Percentiles rank a stretch among this genome's conserved stretches.
Conservation (phyloP, 805 yeast species). For the Wickerhamomyces bisporus region DNA sequence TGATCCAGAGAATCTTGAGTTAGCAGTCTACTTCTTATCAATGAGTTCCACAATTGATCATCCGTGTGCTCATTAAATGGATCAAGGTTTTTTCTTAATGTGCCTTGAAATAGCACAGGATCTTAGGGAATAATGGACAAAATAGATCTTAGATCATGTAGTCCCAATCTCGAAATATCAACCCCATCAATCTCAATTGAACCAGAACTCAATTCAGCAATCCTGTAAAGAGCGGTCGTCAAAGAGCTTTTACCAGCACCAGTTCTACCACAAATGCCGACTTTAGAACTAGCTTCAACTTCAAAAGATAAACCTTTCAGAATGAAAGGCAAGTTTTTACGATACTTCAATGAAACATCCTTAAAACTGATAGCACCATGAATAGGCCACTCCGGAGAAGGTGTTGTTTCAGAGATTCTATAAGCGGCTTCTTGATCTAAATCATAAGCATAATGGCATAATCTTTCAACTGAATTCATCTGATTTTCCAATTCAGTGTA, state of each 20-base stretch:
- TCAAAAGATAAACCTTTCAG: slow-evolving; percentile 38
- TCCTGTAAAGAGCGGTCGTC: slow-evolving; percentile 53
- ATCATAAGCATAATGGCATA: slow-evolving; percentile 57
- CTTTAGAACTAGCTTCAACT: slow-evolving; percentile 43
- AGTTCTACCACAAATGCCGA: slow-evolving; percentile 59
- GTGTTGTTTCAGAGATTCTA: slow-evolving; percentile 32
- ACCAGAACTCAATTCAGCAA: slow-evolving; percentile 55
- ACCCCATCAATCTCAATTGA: slow-evolving; percentile 57
- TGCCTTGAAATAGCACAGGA: slow-evolving; percentile 69
- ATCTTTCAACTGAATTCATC: slow-evolving; percentile 69
- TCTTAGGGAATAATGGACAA: slow-evolving; percentile 76
- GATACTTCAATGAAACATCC: slow-evolving; percentile 43
- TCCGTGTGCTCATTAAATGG: slow-evolving; percentile 58
- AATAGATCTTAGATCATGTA: slow-evolving; percentile 54
- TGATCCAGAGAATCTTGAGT: slow-evolving; percentile 11
- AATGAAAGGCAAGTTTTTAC: slow-evolving; percentile 46
- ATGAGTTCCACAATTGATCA: slow-evolving; percentile 52
- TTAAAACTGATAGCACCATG: slow-evolving; percentile 45
- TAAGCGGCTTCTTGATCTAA: slow-evolving; percentile 67
- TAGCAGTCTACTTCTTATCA: slow-evolving; percentile 57
- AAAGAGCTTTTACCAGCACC: slow-evolving; percentile 63
- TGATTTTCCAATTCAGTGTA: slow-evolving; percentile 58
- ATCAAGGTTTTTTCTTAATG: slow-evolving; percentile 63
- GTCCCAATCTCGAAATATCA: slow-evolving; percentile 54
- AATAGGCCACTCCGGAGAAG: slow-evolving; percentile 35